These are phyloP conservation scores for Cyclotella baltica DNA, from an alignment of 108 stramenopile species.

Conservation along the genomic window DNA sequence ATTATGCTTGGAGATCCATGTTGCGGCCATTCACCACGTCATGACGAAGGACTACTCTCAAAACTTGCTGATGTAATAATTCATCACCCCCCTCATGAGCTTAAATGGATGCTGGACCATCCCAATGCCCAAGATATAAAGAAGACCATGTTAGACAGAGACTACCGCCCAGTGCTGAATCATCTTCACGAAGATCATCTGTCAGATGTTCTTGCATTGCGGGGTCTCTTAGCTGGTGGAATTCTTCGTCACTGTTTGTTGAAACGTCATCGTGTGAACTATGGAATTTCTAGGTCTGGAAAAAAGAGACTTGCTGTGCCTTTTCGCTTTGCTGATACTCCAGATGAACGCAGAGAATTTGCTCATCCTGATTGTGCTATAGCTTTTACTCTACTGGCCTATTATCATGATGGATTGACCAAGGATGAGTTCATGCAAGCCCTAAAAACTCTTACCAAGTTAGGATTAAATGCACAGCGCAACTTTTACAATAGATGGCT, in stretches of 20 bases:
- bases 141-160: conserved; percentile 22
- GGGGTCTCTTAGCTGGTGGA: conserved; percentile 54
- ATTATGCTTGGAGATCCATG: conserved; percentile 17
- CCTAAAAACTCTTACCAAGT: conserved; percentile 25
- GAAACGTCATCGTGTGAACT: conserved; percentile 59
- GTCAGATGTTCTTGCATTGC: conserved; percentile 47
- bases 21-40: background rate
- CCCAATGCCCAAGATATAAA: background rate
- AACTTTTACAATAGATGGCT: conserved; percentile 58
- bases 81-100: conserved; percentile 27
- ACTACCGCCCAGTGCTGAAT: background rate
- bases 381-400: conserved; percentile 54
- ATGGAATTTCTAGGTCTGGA: conserved; percentile 42
- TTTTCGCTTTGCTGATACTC: conserved; percentile 56
- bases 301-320: conserved; percentile 59
- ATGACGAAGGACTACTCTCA: background rate
- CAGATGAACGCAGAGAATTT: conserved; percentile 54
- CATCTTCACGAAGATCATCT: conserved; percentile 5
- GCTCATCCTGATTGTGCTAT: conserved; percentile 61
- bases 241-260: conserved; percentile 55
- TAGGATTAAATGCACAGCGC: conserved; percentile 44
- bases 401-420: conserved; percentile 59
- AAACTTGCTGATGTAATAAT: conserved; percentile 23
- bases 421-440: conserved; percentile 37
- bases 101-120: conserved; percentile 33